A percentile compares a stretch with the other conserved stretches of the same genome.
Evolutionary conservation across 257 asterid species (phyloP).

Genomic region (Echium plantagineum): DNA sequence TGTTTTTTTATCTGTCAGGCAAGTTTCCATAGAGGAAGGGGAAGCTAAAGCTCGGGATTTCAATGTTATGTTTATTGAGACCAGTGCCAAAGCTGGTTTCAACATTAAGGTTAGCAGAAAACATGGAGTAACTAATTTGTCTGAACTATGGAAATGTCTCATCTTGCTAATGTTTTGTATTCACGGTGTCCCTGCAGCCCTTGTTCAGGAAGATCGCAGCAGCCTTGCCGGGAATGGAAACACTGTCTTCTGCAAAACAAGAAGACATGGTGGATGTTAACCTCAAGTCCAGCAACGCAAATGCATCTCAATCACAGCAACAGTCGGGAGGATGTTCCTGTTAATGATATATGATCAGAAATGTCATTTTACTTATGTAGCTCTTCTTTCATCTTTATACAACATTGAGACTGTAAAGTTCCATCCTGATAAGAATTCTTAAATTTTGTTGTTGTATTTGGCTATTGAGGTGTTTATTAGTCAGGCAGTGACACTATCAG

Average conservation of each 20-base stretch:
- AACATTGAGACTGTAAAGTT: neutral
- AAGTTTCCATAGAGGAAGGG: constrained; percentile 14
- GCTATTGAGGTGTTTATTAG: neutral
- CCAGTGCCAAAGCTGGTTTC: constrained; percentile 18
- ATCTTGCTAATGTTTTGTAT: no score
- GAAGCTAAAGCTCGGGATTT: constrained; percentile 1
- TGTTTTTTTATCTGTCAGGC: constrained; percentile 2
- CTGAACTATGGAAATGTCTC: no score
- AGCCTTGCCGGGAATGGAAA: constrained; percentile 49
- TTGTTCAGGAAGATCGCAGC: constrained; percentile 52
- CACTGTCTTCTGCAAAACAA: constrained; percentile 34
- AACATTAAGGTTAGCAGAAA: constrained; percentile 10
- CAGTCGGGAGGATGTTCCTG: constrained; percentile 49
- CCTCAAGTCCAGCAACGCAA: constrained; percentile 29
- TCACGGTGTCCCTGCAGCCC: constrained; percentile 27
- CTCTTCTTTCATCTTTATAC: neutral
- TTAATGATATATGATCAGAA: constrained; percentile 8
- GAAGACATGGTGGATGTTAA: constrained; percentile 52
- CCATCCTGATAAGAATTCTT: neutral
- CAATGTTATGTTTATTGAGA: constrained; percentile 15
- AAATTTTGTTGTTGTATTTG: neutral
- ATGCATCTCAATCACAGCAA: constrained; percentile 18
- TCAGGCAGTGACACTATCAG: neutral
- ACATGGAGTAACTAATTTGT: no score
- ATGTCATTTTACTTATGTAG: neutral